A percentile compares a stretch with the other conserved stretches of the same genome.
Conservation (phyloP, 768 basidiomycete species). For the Russula vinacea region DNA sequence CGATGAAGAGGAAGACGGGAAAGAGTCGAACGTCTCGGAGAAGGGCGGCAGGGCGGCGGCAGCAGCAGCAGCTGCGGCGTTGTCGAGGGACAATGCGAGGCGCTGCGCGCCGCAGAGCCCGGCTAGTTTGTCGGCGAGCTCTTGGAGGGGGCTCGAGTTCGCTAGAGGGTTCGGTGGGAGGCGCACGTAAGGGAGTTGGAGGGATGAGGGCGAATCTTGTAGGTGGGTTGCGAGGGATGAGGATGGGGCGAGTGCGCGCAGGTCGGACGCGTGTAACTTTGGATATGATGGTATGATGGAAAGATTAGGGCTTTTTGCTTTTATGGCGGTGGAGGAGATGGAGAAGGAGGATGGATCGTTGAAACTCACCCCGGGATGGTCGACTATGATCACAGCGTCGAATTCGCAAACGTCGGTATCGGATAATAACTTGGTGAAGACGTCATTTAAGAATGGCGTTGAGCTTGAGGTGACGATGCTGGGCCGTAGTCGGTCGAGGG, state of each 20-base stretch:
- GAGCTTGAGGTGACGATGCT: slow-evolving; percentile 11
- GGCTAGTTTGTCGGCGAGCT: slow-evolving; percentile 46
- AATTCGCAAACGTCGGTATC: slow-evolving; percentile 54
- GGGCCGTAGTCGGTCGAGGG: slow-evolving; percentile 38
- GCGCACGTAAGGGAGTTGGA: slow-evolving; percentile 62
- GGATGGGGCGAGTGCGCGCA: slow-evolving; percentile 54
- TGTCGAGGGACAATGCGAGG: slow-evolving; percentile 39
- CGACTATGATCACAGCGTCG: slow-evolving; percentile 63
- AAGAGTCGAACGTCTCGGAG: slow-evolving; percentile 34
- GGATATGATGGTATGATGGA: slow-evolving; percentile 10
- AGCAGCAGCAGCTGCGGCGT: background rate
- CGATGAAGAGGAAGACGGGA: background rate
- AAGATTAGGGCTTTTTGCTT: background rate
- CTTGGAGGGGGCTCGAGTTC: slow-evolving; percentile 35
- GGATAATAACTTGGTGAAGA: slow-evolving; percentile 47
- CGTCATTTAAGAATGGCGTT: slow-evolving; percentile 25
- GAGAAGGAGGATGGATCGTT: too few relatives aligned
- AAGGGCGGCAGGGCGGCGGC: background rate
- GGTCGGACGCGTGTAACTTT: slow-evolving; percentile 75
- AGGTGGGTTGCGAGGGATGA: slow-evolving; percentile 50
- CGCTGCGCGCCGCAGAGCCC: slow-evolving; percentile 52
- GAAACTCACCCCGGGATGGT: slow-evolving; percentile 68
- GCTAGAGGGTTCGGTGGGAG: slow-evolving; percentile 30
- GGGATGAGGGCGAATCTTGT: slow-evolving; percentile 48
- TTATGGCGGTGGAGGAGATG: background rate